Conservation (phyloP, 345 rosid genomes). For the Salix suchowensis region DNA sequence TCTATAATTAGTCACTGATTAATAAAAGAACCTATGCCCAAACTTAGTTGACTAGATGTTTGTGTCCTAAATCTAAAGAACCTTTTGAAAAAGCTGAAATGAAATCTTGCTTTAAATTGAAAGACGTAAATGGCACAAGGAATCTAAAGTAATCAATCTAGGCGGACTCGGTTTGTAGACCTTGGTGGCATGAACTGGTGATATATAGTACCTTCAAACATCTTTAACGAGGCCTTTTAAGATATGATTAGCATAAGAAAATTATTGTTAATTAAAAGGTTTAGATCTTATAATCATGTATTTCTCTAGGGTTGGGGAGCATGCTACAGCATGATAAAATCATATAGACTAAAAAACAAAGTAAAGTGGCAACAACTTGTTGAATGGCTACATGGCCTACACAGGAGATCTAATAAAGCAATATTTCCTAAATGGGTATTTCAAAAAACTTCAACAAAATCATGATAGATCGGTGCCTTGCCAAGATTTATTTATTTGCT, state of each 20-base stretch:
- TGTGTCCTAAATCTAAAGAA: neutral
- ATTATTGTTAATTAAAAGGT: constrained; percentile 21
- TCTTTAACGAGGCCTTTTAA: constrained; percentile 20
- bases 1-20: neutral
- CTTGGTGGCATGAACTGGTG: constrained; percentile 37
- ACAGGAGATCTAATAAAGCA: constrained; percentile 18
- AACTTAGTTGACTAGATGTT: constrained; percentile 21
- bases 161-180: constrained; percentile 30
- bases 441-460: neutral
- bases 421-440: constrained; percentile 41
- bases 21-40: constrained; percentile 7
- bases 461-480: constrained; percentile 15
- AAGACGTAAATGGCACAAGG: neutral
- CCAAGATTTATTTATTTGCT: neutral
- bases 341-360: neutral
- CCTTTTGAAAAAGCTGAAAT: constrained; percentile 25
- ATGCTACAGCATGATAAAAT: constrained; percentile 5
- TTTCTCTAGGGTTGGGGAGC: constrained; percentile 21
- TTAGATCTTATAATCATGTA: constrained; percentile 32
- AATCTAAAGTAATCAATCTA: constrained; percentile 39
- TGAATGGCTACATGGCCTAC: constrained; percentile 30
- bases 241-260: constrained; percentile 31
- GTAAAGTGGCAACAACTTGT: constrained; percentile 18
- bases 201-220: constrained; percentile 17
- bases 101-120: constrained; percentile 25